Evolutionary conservation across 495 filamentous ascomycete genomes (phyloP), one percentile per base, ranked within the genome.

Genomic region (Aspergillus nanangensis): DNA sequence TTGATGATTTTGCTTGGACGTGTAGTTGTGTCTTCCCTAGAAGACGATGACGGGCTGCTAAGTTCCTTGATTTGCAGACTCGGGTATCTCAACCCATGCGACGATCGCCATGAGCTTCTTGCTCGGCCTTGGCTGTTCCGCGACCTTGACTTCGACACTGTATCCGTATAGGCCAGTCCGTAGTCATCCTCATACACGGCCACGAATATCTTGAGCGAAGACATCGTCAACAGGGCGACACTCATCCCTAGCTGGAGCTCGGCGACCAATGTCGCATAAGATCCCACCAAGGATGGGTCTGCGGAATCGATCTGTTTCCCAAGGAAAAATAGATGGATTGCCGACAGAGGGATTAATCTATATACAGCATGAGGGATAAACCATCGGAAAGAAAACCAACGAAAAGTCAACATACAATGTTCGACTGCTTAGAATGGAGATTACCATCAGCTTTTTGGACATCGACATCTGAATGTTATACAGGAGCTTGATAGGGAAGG

Each of bases 191-290:
- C 58, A 32, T 60, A 64, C n/a, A 69, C 67, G 2, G 63, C 61
- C 27, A 74, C 57, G 44, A 74, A 72, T 1, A 65, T 61, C 35
- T 67, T 70, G 5, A 75, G 36, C 2, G 61, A 60, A 4, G 62
- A 57, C 15, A 52, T 49, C 4, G 56, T 45, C n/a, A 61, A 52
- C 13, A 57, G 45, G 27, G 56, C 22, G 0, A 63, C 45, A 37
- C 57, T 58, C 17, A 59, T 41, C 1, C 50, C 48, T 7, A 66
- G 31, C 34, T 66, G 57, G 11, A 66, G 38, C 19, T 66, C 57
- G 3, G 60, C 55, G 5, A 45, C 23, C 18, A 51, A 40, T 3
- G 60, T 62, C 18, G 62, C 52, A 19, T 53, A 57, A 19, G 55
- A 45, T 14, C 60, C 60, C 10, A 38, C 9, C 11, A 65, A 53